Conservation (phyloP, 2,329 filamentous ascomycete species). For the Cladosporium velox region DNA sequence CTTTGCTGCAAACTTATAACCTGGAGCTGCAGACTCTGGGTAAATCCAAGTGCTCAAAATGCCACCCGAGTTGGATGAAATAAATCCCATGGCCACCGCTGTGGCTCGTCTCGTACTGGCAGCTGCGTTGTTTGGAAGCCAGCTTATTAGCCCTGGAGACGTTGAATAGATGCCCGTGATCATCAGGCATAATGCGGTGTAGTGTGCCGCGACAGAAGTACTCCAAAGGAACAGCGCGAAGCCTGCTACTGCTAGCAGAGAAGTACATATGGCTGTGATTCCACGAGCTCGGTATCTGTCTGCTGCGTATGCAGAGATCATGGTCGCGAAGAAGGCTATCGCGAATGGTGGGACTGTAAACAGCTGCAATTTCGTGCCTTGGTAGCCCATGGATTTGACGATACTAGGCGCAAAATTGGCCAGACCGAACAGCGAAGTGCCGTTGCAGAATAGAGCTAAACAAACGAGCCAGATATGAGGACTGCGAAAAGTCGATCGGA, state of each 20-base stretch:
- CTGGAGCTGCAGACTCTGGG: slow-evolving; percentile 6
- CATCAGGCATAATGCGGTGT: slow-evolving; percentile 79
- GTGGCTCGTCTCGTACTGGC: slow-evolving; percentile 83
- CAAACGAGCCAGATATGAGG: slow-evolving; percentile 12
- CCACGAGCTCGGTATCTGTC: slow-evolving; percentile 74
- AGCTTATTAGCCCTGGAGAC: slow-evolving; percentile 82
- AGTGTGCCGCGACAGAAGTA: slow-evolving; percentile 66
- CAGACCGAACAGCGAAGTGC: slow-evolving; percentile 5
- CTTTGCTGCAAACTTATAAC: slow-evolving; percentile 10
- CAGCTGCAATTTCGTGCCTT: slow-evolving; percentile 65
- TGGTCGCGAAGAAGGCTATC: slow-evolving; percentile 67
- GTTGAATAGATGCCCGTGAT: slow-evolving; percentile 86
- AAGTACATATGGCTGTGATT: slow-evolving; percentile 74
- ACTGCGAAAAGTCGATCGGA: slow-evolving; percentile 36
- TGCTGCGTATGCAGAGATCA: slow-evolving; percentile 70
- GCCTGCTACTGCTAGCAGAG: slow-evolving; percentile 70
- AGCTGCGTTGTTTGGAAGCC: slow-evolving; percentile 85
- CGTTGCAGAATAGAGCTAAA: slow-evolving; percentile 12
- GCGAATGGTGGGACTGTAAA: slow-evolving; percentile 76
- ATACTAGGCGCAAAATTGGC: slow-evolving; percentile 30
- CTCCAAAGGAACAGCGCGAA: slow-evolving; percentile 77
- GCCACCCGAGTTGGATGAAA: neutral
- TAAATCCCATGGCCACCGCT: slow-evolving; percentile 82
- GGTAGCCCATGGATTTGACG: slow-evolving; percentile 50
- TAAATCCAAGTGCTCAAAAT: slow-evolving; percentile 14